Evolutionary conservation across 306 rosid species (phyloP).

Genomic region (Vigna radiata): DNA sequence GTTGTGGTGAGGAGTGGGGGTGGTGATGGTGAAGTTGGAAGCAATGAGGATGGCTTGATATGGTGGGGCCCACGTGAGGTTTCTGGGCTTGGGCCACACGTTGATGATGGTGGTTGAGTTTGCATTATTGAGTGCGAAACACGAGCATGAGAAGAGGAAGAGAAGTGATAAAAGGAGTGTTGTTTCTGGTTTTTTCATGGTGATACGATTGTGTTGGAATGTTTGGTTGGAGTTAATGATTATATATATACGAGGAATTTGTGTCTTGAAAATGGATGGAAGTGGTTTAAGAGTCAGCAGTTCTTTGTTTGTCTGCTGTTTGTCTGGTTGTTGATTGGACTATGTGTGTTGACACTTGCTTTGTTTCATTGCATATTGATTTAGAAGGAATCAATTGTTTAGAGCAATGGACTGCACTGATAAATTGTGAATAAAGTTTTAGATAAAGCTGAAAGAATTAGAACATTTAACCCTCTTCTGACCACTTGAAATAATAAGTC

Average conservation of each 20-base stretch:
- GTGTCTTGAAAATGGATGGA: not conserved
- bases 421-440: not conserved
- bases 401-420: conserved; percentile 4
- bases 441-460: too few species aligned
- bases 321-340: conserved; percentile 20
- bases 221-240: not conserved
- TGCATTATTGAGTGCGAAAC: not conserved
- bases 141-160: not conserved
- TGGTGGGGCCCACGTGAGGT: conserved; percentile 67
- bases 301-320: conserved; percentile 12
- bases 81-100: conserved; percentile 82
- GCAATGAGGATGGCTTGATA: conserved; percentile 57
- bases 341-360: not conserved
- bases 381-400: not conserved
- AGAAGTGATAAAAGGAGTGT: not conserved
- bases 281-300: conserved; percentile 11
- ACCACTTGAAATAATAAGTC: not conserved
- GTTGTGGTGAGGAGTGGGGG: conserved; percentile 49
- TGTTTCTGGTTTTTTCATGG: conserved; percentile 13
- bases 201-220: not conserved
- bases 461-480: not conserved
- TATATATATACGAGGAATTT: conserved; percentile 1
- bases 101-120: conserved; percentile 39
- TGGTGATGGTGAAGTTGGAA: conserved; percentile 65
- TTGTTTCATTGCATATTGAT: not conserved